These are phyloP conservation scores for Epichloe brachyelytri DNA, from an alignment of 2,329 filamentous ascomycete genomes.

Conservation along the genomic window DNA sequence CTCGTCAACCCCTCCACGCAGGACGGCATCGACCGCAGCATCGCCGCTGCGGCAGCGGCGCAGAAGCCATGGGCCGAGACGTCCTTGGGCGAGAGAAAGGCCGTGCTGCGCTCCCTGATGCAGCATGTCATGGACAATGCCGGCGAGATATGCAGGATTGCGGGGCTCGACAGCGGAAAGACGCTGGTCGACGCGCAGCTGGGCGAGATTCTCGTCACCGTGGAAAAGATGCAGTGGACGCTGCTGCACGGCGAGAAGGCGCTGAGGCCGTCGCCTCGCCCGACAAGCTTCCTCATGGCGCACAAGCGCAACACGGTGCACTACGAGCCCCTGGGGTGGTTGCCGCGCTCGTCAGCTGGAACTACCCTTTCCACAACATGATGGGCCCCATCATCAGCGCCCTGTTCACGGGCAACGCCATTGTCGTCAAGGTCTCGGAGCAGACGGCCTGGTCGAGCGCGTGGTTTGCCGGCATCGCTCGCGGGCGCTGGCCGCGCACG, in stretches of 20 bases:
- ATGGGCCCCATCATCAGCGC: constrained; percentile 82
- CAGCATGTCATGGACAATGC: constrained; percentile 81
- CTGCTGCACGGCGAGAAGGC: constrained; percentile 80
- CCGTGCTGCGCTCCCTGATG: constrained; percentile 69
- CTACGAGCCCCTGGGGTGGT: constrained; percentile 89
- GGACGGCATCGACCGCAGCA: constrained; percentile 64
- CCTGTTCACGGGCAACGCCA: constrained; percentile 80
- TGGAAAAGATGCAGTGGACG: constrained; percentile 91
- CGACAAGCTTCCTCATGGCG: constrained; percentile 85
- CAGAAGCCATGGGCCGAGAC: constrained; percentile 69
- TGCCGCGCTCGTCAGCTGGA: constrained; percentile 89
- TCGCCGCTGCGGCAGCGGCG: constrained; percentile 60
- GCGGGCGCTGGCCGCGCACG: constrained; percentile 68
- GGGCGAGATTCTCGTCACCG: constrained; percentile 87
- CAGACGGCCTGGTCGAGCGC: constrained; percentile 84
- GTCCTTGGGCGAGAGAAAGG: constrained; percentile 62
- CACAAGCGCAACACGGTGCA: constrained; percentile 87
- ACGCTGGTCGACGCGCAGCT: constrained; percentile 89
- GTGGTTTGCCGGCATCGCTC: constrained; percentile 71
- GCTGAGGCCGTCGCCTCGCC: constrained; percentile 55
- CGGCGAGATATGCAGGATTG: constrained; percentile 70
- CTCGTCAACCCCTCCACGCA: constrained; percentile 63
- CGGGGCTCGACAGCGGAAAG: constrained; percentile 89
- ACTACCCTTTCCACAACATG: constrained; percentile 93
- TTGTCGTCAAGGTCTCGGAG: constrained; percentile 89